Base-by-base conservation (phyloP, 768 basidiomycete genomes). In the Stropharia rugosoannulata region DNA sequence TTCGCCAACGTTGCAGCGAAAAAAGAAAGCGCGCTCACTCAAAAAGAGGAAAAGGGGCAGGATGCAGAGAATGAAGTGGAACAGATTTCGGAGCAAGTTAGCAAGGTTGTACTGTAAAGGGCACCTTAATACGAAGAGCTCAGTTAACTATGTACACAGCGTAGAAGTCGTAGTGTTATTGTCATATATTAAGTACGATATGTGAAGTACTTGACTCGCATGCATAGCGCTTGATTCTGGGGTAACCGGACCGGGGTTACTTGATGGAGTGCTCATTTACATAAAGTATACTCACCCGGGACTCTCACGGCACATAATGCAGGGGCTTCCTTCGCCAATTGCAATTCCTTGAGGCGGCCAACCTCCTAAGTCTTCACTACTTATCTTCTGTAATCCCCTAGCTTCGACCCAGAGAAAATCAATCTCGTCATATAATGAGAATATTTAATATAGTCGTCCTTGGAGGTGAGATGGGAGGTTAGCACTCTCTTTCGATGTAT, bases 391-490 rank as follows among this genome's bases (percentile, higher is more conserved):
- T 16, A 35, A 8, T 43, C 51, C 44, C 37, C 19, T 29, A n/a
- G 22, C 25, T 32, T 37, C 15, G 36, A 41, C 13, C 11, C 22
- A 46, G 29, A 9, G 27, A 16, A 13, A 13, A 16, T 18, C 16
- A 35, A 13, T 29, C 38, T 12, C 36, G 41, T 51, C 40, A 50
- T 54, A 49, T 59, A 58, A 87, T 90, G 87, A 82, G 82, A 60
- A 79, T 84, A 70, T 90, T 83, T 73, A 89, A 83, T 67, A 83
- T 86, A 19, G 90, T 92, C 55, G 87, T 93, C 43, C 84, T 93
- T 49, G 90, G 90, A 63, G 90, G 90, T 89, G 63, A 59, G 80
- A 60, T 38, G 22, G 44, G 29, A 53, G 29, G 51, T 39, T 51
- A 50, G 56, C 22, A n/a, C 35, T 56, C 22, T 54, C 54, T 49